phyloP scores from a whole-genome alignment of 345 rosid genomes.

The Noccaea caerulescens region DNA sequence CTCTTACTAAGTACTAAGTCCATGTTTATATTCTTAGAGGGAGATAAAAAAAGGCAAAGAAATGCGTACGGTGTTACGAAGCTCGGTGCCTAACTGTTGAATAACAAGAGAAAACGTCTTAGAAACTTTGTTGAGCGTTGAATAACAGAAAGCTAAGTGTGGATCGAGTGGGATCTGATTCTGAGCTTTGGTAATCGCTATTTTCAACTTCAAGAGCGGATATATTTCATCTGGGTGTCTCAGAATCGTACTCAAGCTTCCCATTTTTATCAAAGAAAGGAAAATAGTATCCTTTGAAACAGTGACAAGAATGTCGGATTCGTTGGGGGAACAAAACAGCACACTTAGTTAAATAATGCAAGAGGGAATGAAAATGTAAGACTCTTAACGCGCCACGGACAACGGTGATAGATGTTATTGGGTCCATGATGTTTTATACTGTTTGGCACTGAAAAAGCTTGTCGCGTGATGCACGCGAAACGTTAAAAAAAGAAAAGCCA shows the following conservation, averaged over 20 bases:
- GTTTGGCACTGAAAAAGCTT: background rate
- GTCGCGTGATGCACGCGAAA: conserved; percentile 10
- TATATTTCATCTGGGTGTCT: conserved; percentile 79
- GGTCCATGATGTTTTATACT: background rate
- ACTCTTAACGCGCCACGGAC: conserved; percentile 17
- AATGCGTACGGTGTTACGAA: conserved; percentile 69
- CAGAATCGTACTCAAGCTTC: conserved; percentile 61
- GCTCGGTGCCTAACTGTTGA: conserved; percentile 77
- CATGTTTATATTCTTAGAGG: too few relatives aligned
- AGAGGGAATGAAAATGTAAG: background rate
- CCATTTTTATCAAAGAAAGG: conserved; percentile 45
- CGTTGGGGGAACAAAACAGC: background rate
- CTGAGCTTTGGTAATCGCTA: conserved; percentile 64
- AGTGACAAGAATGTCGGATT: conserved; percentile 21
- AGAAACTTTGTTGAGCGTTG: conserved; percentile 82
- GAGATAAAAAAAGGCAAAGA: too few relatives aligned
- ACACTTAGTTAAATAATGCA: too few relatives aligned
- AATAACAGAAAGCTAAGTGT: conserved; percentile 76
- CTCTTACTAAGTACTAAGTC: too few relatives aligned
- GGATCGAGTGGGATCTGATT: conserved; percentile 83
- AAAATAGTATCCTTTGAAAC: background rate
- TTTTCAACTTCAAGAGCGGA: conserved; percentile 73
- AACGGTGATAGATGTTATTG: background rate
- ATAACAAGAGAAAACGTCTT: conserved; percentile 80
- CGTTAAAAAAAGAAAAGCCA: background rate